phyloP scores from a whole-genome alignment of 2,329 filamentous ascomycete genomes.

The Lachnellula hyalina region DNA sequence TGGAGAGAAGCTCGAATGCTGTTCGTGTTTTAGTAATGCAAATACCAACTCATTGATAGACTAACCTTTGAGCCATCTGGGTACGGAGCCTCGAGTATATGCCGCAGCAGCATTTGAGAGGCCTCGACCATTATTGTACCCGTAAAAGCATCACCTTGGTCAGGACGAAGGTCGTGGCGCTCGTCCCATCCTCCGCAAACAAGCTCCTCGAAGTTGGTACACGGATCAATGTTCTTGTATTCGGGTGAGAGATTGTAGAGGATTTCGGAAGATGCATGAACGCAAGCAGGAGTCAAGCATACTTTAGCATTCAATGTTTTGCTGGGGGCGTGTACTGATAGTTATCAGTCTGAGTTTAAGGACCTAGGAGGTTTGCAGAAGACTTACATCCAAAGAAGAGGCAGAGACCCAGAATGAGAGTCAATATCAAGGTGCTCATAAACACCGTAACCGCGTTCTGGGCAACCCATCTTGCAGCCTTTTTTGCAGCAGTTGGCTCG shows the following conservation, averaged over 20 bases:
- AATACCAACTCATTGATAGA: constrained; percentile 12
- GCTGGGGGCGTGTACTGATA: constrained; percentile 12
- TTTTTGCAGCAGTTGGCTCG: constrained; percentile 8
- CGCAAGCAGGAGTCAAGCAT: constrained; percentile 55
- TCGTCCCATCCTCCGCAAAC: constrained; percentile 64
- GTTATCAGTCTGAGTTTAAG: constrained; percentile 4
- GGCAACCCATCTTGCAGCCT: constrained; percentile 14
- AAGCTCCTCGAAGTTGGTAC: constrained; percentile 62
- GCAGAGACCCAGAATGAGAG: constrained; percentile 23
- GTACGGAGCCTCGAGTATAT: constrained; percentile 57
- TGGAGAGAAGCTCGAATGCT: constrained; percentile 48
- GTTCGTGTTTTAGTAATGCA: constrained; percentile 11
- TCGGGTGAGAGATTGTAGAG: constrained; percentile 57
- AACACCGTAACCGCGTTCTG: constrained; percentile 23
- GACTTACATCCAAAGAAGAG: constrained; percentile 24
- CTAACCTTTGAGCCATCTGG: constrained; percentile 36
- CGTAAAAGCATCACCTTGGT: constrained; percentile 56
- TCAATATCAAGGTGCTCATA: constrained; percentile 21
- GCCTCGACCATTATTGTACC: constrained; percentile 57
- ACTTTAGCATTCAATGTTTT: constrained; percentile 24
- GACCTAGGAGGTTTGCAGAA: neutral
- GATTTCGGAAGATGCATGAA: constrained; percentile 58
- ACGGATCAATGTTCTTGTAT: constrained; percentile 60
- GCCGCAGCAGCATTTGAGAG: constrained; percentile 52
- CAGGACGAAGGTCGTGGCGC: constrained; percentile 58